Evolutionary conservation across 2,329 filamentous ascomycete species (phyloP).

Genomic region (Pseudogymnoascus sp.): DNA sequence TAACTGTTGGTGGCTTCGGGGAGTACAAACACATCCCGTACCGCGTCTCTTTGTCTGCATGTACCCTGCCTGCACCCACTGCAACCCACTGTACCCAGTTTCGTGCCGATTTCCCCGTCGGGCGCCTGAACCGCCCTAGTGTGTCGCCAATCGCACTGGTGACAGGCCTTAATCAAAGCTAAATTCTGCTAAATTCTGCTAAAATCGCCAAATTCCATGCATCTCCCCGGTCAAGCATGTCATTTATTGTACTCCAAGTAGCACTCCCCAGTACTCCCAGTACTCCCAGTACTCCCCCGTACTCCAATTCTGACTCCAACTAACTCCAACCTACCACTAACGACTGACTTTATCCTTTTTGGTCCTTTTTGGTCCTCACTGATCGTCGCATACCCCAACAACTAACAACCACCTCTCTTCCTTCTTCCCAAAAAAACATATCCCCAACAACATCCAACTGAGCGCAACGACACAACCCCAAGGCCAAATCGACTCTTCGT

Average conservation of each 20-base stretch:
- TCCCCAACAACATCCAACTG: not conserved
- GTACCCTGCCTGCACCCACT: not conserved
- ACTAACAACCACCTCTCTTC: not conserved
- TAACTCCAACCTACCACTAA: constrained; percentile 2
- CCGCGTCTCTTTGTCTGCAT: not conserved
- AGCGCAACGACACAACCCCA: not conserved
- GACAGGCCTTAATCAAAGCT: not conserved
- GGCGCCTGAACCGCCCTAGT: constrained; percentile 1
- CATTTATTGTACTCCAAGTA: not conserved
- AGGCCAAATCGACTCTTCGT: not conserved
- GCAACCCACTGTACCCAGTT: no score
- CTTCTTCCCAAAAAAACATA: not conserved
- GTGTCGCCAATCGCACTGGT: not conserved
- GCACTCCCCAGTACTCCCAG: not conserved
- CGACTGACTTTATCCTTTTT: constrained; percentile 8
- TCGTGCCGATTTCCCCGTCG: not conserved
- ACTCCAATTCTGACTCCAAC: not conserved
- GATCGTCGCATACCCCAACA: constrained; percentile 7
- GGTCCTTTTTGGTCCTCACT: constrained; percentile 3
- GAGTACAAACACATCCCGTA: not conserved
- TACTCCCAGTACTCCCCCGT: not conserved
- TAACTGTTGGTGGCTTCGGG: not conserved
- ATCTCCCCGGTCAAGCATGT: not conserved
- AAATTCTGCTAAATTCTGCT: no score
- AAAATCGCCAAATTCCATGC: constrained; percentile 7